Evolutionary conservation across 768 basidiomycete genomes (phyloP).

Genomic region (Tulasnella sp.): DNA sequence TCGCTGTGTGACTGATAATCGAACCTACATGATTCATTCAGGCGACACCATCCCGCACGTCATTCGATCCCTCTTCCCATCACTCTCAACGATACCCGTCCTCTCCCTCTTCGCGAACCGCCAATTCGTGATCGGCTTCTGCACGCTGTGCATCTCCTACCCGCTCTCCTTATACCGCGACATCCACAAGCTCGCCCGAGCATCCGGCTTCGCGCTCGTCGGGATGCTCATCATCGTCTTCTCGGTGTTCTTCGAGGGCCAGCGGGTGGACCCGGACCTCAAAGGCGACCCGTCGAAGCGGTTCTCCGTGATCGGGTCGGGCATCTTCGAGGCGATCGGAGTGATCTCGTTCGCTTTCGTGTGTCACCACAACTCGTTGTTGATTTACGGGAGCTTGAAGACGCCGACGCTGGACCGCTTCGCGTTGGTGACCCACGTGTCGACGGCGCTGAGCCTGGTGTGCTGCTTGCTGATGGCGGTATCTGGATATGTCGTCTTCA

Average conservation of each 20-base stretch:
- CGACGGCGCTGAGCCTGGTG: slow-evolving; percentile 79
- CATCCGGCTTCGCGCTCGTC: slow-evolving; percentile 87
- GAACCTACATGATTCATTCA: slow-evolving; percentile 37
- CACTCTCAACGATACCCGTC: slow-evolving; percentile 63
- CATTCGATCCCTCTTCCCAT: slow-evolving; percentile 82
- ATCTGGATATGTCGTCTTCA: slow-evolving; percentile 86
- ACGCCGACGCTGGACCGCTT: slow-evolving; percentile 96
- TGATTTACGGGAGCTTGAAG: slow-evolving; percentile 91
- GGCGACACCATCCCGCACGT: slow-evolving; percentile 98
- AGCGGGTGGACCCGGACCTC: slow-evolving; percentile 68
- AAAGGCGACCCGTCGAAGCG: slow-evolving; percentile 76
- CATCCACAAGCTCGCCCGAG: slow-evolving; percentile 94
- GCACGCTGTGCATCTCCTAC: slow-evolving; percentile 87
- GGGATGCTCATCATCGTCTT: slow-evolving; percentile 94
- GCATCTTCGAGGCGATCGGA: slow-evolving; percentile 93
- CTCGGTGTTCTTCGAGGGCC: slow-evolving; percentile 82
- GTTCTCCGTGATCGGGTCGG: slow-evolving; percentile 74
- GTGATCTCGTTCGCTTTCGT: slow-evolving; percentile 96
- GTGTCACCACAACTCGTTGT: slow-evolving; percentile 95
- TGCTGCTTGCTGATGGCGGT: slow-evolving; percentile 85
- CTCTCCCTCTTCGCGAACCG: slow-evolving; percentile 80
- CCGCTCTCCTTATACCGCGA: slow-evolving; percentile 95
- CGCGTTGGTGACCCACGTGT: slow-evolving; percentile 88
- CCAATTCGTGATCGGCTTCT: slow-evolving; percentile 84
- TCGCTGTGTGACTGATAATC: slow-evolving; percentile 19